These are phyloP conservation scores for Cynara cardunculus DNA, from an alignment of 129 eudicot species.

Conservation along the genomic window DNA sequence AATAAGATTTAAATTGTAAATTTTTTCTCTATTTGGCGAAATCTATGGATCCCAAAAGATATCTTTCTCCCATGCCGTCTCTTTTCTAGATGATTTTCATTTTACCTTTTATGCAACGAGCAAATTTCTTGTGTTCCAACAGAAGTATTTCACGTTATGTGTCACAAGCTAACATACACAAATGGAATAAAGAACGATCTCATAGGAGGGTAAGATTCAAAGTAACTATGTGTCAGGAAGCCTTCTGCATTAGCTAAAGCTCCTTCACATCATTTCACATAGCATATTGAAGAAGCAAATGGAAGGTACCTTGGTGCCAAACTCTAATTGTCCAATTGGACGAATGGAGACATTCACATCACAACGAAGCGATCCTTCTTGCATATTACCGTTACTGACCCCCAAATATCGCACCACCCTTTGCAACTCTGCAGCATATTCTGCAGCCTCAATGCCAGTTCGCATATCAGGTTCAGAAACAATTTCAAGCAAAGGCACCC, in stretches of 20 bases:
- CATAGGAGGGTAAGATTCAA: too few species aligned
- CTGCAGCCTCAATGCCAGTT: slow-evolving; percentile 95
- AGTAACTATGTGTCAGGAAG: too few species aligned
- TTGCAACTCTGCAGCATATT: slow-evolving; percentile 94
- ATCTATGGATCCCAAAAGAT: not conserved
- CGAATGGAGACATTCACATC: slow-evolving; percentile 95
- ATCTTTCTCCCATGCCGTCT: not conserved
- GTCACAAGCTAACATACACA: too few species aligned
- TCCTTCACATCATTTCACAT: too few species aligned
- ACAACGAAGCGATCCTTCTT: slow-evolving; percentile 97
- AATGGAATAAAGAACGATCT: too few species aligned
- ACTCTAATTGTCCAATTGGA: slow-evolving; percentile 78
- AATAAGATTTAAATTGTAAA: not conserved
- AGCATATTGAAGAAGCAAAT: not conserved
- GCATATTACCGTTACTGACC: slow-evolving; percentile 92
- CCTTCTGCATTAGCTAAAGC: too few species aligned
- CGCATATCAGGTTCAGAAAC: slow-evolving; percentile 99
- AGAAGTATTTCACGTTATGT: too few species aligned
- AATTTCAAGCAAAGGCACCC: slow-evolving; percentile 95
- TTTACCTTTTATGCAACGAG: not conserved
- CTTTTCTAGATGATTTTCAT: not conserved
- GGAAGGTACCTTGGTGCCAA: slow-evolving; percentile 79
- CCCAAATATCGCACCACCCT: slow-evolving; percentile 93
- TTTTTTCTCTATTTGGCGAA: not conserved
- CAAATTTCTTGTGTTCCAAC: not conserved